Evolutionary conservation across 2,329 filamentous ascomycete genomes (phyloP).

Genomic region (Stachybotrys echinatus): DNA sequence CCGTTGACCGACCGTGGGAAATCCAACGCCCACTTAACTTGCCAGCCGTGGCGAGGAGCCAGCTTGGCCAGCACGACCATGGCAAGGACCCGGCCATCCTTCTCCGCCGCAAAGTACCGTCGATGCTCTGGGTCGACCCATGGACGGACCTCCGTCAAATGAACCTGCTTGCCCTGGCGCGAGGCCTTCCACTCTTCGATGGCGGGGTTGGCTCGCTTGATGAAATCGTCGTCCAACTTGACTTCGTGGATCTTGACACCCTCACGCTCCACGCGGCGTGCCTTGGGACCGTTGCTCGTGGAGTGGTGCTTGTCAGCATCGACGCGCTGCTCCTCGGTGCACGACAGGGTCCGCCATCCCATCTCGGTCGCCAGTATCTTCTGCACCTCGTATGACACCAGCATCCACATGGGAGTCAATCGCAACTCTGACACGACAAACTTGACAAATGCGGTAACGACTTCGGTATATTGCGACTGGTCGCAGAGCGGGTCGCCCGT

Average conservation of each 20-base stretch:
- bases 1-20: constrained; percentile 84
- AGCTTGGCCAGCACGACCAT: constrained; percentile 82
- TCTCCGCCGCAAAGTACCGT: constrained; percentile 78
- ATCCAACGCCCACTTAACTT: constrained; percentile 94
- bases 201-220: constrained; percentile 62
- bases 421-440: constrained; percentile 64
- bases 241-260: constrained; percentile 77
- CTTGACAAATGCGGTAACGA: constrained; percentile 69
- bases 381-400: constrained; percentile 75
- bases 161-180: constrained; percentile 71
- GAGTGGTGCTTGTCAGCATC: constrained; percentile 67
- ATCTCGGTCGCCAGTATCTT: constrained; percentile 74
- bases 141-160: constrained; percentile 82
- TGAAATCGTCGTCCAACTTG: constrained; percentile 63
- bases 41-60: constrained; percentile 76
- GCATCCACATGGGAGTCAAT: constrained; percentile 82
- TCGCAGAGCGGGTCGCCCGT: constrained; percentile 88
- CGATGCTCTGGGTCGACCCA: constrained; percentile 82
- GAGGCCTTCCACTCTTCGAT: constrained; percentile 74
- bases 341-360: constrained; percentile 84
- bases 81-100: constrained; percentile 66
- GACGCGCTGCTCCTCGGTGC: constrained; percentile 83
- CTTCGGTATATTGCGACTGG: constrained; percentile 65
- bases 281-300: constrained; percentile 59
- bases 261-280: constrained; percentile 74